Percentiles rank a stretch among this genome's conserved stretches.
These are phyloP conservation scores for Aspergillus costaricaensis DNA, from an alignment of 2,329 filamentous ascomycete genomes.

Conservation along the genomic window DNA sequence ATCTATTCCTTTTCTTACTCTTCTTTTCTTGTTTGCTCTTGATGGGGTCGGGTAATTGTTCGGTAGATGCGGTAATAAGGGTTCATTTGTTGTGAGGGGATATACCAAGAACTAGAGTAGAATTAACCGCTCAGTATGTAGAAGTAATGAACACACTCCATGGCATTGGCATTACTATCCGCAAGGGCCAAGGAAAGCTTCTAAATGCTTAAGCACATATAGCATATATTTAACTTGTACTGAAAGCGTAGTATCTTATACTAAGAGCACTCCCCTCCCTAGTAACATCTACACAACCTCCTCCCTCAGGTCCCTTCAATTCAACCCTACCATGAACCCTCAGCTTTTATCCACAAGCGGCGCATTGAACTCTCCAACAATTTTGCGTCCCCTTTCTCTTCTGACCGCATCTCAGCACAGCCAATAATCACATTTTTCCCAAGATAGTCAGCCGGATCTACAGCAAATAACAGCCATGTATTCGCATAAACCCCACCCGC, in stretches of 20 bases:
- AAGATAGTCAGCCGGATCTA: conserved; percentile 41
- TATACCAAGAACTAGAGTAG: background rate
- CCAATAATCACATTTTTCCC: conserved; percentile 42
- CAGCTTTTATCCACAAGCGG: conserved; percentile 17
- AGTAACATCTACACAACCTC: background rate
- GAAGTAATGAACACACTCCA: no score
- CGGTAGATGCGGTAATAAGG: no score
- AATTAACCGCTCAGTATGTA: background rate
- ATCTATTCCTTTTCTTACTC: no score
- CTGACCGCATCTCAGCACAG: conserved; percentile 47
- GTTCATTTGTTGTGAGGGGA: no score
- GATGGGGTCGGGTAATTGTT: no score
- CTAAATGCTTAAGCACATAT: no score
- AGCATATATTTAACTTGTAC: no score
- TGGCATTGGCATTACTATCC: no score
- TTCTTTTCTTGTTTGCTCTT: no score
- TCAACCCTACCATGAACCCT: conserved; percentile 10
- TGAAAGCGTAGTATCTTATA: no score
- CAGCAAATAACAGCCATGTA: conserved; percentile 33
- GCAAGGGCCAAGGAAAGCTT: no score
- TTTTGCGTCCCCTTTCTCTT: conserved; percentile 41
- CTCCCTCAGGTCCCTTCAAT: background rate
- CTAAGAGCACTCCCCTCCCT: no score
- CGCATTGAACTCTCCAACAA: conserved; percentile 38
- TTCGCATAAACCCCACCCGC: conserved; percentile 40